Percentiles rank a stretch among this genome's conserved stretches.
Conservation (phyloP, 2,329 filamentous ascomycete species). For the Lecanicillium sp. region DNA sequence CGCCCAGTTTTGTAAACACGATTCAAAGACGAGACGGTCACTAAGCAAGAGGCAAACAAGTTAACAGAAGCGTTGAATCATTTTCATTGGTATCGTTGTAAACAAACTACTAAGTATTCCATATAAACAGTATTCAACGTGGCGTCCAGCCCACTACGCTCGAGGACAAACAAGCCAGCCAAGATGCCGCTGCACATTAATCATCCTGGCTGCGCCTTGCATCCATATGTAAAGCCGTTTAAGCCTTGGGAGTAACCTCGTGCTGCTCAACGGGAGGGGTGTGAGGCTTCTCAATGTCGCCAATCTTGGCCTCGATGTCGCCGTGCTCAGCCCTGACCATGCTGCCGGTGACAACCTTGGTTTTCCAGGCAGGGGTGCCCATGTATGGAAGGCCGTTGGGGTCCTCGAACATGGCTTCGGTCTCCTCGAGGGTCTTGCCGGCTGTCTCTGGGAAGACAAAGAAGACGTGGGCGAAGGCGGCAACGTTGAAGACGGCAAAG, state of each 20-base stretch:
- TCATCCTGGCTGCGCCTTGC: background rate
- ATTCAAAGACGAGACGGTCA: too few species aligned
- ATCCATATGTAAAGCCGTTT: background rate
- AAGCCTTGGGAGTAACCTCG: conserved; percentile 1
- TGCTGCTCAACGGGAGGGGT: conserved; percentile 11
- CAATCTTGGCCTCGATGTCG: conserved; percentile 23
- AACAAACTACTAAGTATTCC: conserved; percentile 7
- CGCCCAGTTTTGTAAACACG: too few species aligned
- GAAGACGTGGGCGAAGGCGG: conserved; percentile 44
- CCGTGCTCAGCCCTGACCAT: conserved; percentile 21
- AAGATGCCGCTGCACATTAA: background rate
- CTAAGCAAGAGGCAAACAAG: too few species aligned
- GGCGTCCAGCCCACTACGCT: too few species aligned
- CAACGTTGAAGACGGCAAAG: conserved; percentile 46
- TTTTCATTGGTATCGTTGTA: conserved; percentile 13
- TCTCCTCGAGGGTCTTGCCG: conserved; percentile 49
- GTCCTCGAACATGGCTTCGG: conserved; percentile 42
- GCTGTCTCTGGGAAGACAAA: conserved; percentile 53
- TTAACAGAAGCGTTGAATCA: too few species aligned
- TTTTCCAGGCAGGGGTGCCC: conserved; percentile 30
- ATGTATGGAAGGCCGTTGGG: conserved; percentile 26
- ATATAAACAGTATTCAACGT: background rate
- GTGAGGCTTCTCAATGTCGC: conserved; percentile 15
- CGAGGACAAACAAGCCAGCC: background rate
- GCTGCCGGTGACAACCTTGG: conserved; percentile 19